Evolutionary conservation across 148 eudicot species (phyloP).

Genomic region (Rhododendron henanense): DNA sequence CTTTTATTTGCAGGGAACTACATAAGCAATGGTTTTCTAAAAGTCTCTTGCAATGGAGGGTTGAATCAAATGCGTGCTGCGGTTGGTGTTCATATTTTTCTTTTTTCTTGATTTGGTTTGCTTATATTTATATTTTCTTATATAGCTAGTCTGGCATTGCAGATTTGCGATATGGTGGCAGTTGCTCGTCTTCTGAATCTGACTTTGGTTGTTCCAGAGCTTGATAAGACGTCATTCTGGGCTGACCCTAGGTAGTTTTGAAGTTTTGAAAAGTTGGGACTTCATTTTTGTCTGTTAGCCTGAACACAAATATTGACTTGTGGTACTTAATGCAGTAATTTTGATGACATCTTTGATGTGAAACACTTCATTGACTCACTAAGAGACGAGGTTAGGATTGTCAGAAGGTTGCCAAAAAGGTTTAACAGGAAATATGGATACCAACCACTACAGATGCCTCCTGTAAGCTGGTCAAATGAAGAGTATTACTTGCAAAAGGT

Average conservation of each 20-base stretch:
- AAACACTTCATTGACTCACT: constrained; percentile 83
- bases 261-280: background rate
- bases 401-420: constrained; percentile 76
- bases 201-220: constrained; percentile 91
- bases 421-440: constrained; percentile 53
- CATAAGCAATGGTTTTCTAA: constrained; percentile 77
- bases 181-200: constrained; percentile 90
- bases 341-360: constrained; percentile 89
- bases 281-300: background rate
- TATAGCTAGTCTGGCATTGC: constrained; percentile 24
- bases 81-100: constrained; percentile 43
- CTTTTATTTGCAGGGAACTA: constrained; percentile 66
- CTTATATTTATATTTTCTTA: constrained; percentile 10
- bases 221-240: constrained; percentile 99
- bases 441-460: constrained; percentile 71
- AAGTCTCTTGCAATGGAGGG: constrained; percentile 91
- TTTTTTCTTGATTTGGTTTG: constrained; percentile 11
- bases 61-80: constrained; percentile 99
- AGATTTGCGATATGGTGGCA: constrained; percentile 98
- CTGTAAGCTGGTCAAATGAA: constrained; percentile 94
- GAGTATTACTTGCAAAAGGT: constrained; percentile 91
- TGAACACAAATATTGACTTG: background rate
- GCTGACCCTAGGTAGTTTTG: constrained; percentile 81
- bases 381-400: constrained; percentile 77
- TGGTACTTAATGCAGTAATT: constrained; percentile 54